phyloP scores from a whole-genome alignment of 2,329 filamentous ascomycete species.

The Fusarium zealandicum region DNA sequence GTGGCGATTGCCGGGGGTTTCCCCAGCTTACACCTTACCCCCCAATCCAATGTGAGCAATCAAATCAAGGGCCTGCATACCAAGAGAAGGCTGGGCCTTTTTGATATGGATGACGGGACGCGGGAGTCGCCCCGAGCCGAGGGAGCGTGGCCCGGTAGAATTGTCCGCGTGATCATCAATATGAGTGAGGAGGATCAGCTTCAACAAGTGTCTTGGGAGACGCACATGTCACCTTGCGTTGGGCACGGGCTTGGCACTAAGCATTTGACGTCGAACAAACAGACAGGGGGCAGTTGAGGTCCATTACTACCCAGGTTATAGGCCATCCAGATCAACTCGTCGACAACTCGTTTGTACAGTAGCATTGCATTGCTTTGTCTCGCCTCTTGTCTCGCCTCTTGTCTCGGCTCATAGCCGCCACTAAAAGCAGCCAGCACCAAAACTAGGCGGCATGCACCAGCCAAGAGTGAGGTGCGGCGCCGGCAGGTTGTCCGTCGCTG shows the following conservation, averaged over 20 bases:
- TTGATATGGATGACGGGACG: constrained; percentile 1
- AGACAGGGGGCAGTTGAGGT: too few species aligned
- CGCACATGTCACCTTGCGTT: too few species aligned
- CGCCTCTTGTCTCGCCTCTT: too few species aligned
- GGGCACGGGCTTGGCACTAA: too few species aligned
- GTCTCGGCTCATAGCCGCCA: constrained; percentile 1
- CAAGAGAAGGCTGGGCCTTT: constrained; percentile 13
- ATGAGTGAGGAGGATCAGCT: constrained; percentile 6
- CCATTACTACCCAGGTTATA: too few species aligned
- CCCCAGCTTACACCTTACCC: constrained; percentile 3
- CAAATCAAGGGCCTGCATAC: constrained; percentile 5
- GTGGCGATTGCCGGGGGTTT: constrained; percentile 13
- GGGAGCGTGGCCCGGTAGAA: constrained; percentile 7
- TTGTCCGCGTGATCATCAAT: constrained; percentile 5
- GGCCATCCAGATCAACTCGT: too few species aligned
- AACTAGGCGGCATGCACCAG: constrained; percentile 2
- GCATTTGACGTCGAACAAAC: not conserved
- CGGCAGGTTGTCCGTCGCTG: constrained; percentile 3
- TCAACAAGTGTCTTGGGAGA: not conserved
- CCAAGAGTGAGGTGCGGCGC: constrained; percentile 18
- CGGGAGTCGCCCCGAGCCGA: constrained; percentile 26
- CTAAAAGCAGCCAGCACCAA: not conserved
- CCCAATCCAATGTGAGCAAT: constrained; percentile 1
- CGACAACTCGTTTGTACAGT: too few species aligned
- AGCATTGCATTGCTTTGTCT: not conserved